A percentile compares a stretch with the other conserved stretches of the same genome.
phyloP scores from a whole-genome alignment of 768 basidiomycete species.

The Leccinum uliginosum region DNA sequence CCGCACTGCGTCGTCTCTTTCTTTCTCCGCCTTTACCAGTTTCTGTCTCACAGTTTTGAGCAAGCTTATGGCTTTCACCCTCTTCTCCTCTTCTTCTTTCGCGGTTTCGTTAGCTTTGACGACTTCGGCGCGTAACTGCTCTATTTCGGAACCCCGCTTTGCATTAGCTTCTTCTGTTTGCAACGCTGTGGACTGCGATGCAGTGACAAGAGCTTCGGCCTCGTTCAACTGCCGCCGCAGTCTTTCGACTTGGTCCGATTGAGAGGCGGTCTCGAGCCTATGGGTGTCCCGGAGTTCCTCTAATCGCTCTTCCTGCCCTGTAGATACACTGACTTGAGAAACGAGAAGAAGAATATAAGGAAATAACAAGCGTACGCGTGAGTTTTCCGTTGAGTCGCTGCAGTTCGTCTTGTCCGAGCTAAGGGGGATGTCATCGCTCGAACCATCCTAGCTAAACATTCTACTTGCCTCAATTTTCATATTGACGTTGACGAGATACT shows the following conservation, averaged over 20 bases:
- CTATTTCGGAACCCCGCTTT: constrained; percentile 52
- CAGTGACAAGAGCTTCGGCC: constrained; percentile 64
- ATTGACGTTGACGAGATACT: constrained; percentile 64
- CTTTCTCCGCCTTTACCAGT: constrained; percentile 94
- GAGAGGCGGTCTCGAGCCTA: constrained; percentile 73
- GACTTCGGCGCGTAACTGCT: constrained; percentile 59
- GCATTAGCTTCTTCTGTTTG: constrained; percentile 46
- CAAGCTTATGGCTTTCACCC: constrained; percentile 86
- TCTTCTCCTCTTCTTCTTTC: constrained; percentile 97
- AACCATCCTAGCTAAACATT: not conserved
- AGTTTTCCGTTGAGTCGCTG: constrained; percentile 69
- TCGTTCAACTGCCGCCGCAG: constrained; percentile 66
- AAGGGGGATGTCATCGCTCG: not conserved
- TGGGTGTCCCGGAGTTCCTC: constrained; percentile 86
- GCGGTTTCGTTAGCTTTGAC: constrained; percentile 54
- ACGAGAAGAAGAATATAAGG: not conserved
- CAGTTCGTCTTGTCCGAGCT: constrained; percentile 78
- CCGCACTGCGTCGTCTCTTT: constrained; percentile 72
- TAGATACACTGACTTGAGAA: constrained; percentile 4
- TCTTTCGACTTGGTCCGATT: constrained; percentile 66
- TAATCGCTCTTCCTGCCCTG: constrained; percentile 81
- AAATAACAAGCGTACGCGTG: constrained; percentile 48
- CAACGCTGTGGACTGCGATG: constrained; percentile 45
- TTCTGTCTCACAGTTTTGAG: constrained; percentile 96
- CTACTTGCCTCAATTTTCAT: constrained; percentile 67